phyloP scores from a whole-genome alignment of 2,329 filamentous ascomycete genomes.

The Allantophomopsis cytisporea region DNA sequence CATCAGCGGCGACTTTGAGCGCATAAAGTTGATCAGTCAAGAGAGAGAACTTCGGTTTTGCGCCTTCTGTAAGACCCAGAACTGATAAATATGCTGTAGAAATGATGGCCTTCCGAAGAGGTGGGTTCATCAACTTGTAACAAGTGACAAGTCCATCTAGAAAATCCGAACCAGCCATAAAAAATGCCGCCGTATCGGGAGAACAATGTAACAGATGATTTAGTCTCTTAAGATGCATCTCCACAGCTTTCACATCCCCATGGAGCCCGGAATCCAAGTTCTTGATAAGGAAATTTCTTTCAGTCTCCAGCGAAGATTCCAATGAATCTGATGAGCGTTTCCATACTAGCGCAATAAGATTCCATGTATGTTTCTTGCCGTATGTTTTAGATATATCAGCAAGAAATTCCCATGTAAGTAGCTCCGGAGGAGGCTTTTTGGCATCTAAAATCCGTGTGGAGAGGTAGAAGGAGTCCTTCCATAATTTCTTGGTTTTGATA shows the following conservation, averaged over 20 bases:
- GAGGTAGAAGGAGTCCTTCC: slow-evolving; percentile 52
- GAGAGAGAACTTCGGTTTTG: slow-evolving; percentile 57
- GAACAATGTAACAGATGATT: slow-evolving; percentile 52
- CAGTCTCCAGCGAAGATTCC: slow-evolving; percentile 38
- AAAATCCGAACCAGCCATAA: slow-evolving; percentile 79
- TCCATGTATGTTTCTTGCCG: slow-evolving; percentile 43
- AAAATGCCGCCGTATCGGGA: slow-evolving; percentile 39
- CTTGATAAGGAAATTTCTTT: slow-evolving; percentile 49
- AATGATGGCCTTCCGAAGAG: slow-evolving; percentile 53
- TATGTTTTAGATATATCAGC: slow-evolving; percentile 56
- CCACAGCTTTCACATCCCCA: slow-evolving; percentile 38
- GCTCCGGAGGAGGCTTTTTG: slow-evolving; percentile 23
- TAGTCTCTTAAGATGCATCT: slow-evolving; percentile 40
- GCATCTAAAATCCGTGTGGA: slow-evolving; percentile 38
- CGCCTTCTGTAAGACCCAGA: slow-evolving; percentile 51
- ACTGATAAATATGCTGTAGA: slow-evolving; percentile 66
- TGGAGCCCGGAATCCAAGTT: slow-evolving; percentile 47
- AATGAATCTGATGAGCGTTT: slow-evolving; percentile 31
- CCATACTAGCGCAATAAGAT: slow-evolving; percentile 36
- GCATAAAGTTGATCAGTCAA: slow-evolving; percentile 75
- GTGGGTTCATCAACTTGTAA: slow-evolving; percentile 49
- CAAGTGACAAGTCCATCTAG: slow-evolving; percentile 60
- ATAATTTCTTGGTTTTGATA: slow-evolving; percentile 32
- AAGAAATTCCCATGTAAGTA: slow-evolving; percentile 56
- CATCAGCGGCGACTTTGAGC: slow-evolving; percentile 58